A percentile compares a stretch with the other conserved stretches of the same genome.
These are phyloP conservation scores for Geotrichum carabidarum DNA, from an alignment of 1,139 yeast species.

Conservation along the genomic window DNA sequence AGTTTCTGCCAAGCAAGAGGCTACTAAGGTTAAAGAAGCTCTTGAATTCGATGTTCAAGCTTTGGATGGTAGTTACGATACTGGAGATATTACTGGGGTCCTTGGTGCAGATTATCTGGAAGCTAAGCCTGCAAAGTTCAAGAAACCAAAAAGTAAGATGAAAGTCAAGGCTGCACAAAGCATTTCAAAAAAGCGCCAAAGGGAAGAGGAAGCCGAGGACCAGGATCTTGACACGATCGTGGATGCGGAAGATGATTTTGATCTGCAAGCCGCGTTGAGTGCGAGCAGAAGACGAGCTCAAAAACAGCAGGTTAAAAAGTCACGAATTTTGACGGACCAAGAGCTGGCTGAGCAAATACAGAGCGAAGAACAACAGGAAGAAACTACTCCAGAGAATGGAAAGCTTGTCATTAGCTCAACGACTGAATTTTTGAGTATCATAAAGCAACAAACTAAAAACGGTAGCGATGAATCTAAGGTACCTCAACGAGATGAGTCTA, in stretches of 20 bases:
- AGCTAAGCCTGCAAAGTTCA: conserved; percentile 45
- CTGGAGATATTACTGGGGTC: conserved; percentile 14
- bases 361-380: conserved; percentile 36
- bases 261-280: conserved; percentile 44
- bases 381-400: conserved; percentile 17
- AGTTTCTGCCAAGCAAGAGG: neutral
- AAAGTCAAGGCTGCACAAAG: conserved; percentile 24
- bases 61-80: conserved; percentile 11
- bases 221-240: conserved; percentile 22
- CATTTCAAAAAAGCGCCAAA: conserved; percentile 23
- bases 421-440: conserved; percentile 49
- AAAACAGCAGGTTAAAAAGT: conserved; percentile 23
- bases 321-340: conserved; percentile 34
- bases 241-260: conserved; percentile 43
- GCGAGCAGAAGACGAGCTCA: conserved; percentile 43
- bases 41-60: conserved; percentile 24
- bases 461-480: conserved; percentile 20
- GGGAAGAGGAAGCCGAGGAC: conserved; percentile 23
- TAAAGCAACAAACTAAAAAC: conserved; percentile 30
- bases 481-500: conserved; percentile 16
- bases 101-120: conserved; percentile 29
- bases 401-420: conserved; percentile 54
- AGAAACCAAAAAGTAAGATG: conserved; percentile 39
- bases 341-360: conserved; percentile 46
- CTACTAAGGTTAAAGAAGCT: conserved; percentile 9